These are phyloP conservation scores for Aspergillus novoparasiticus DNA, from an alignment of 2,329 filamentous ascomycete genomes.

Conservation along the genomic window DNA sequence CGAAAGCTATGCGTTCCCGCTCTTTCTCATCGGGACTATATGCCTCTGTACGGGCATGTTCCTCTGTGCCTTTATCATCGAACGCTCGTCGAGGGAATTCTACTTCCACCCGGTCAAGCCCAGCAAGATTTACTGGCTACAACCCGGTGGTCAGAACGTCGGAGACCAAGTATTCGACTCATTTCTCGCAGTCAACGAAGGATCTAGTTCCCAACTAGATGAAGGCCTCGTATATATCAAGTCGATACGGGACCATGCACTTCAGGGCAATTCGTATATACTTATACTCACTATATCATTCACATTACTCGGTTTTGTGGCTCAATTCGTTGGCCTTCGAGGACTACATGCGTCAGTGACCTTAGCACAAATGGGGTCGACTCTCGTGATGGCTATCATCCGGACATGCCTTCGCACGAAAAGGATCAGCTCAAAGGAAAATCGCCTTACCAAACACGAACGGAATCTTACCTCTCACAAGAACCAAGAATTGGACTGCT, in stretches of 20 bases:
- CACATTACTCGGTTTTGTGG: constrained; percentile 37
- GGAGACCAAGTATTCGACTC: constrained; percentile 44
- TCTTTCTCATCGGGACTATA: constrained; percentile 36
- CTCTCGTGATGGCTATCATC: constrained; percentile 40
- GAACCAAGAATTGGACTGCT: constrained; percentile 37
- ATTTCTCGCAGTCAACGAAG: constrained; percentile 36
- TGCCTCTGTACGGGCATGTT: constrained; percentile 38
- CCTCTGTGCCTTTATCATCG: constrained; percentile 38
- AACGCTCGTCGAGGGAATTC: constrained; percentile 33
- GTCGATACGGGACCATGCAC: constrained; percentile 24
- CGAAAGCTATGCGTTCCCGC: constrained; percentile 35
- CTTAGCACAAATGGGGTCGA: constrained; percentile 38
- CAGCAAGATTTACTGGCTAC: constrained; percentile 41
- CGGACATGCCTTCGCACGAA: constrained; percentile 38
- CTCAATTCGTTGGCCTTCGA: constrained; percentile 44
- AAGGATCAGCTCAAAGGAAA: constrained; percentile 33
- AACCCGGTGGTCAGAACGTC: constrained; percentile 40
- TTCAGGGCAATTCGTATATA: constrained; percentile 16
- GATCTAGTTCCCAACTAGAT: constrained; percentile 13
- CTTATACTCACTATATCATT: constrained; percentile 27
- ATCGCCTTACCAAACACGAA: constrained; percentile 24
- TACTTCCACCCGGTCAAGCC: constrained; percentile 26
- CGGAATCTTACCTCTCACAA: constrained; percentile 25
- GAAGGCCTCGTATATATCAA: constrained; percentile 30
- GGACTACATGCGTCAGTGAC: constrained; percentile 42